Evolutionary conservation across 495 filamentous ascomycete genomes (phyloP).

Genomic region (Pyrenula massariospora): DNA sequence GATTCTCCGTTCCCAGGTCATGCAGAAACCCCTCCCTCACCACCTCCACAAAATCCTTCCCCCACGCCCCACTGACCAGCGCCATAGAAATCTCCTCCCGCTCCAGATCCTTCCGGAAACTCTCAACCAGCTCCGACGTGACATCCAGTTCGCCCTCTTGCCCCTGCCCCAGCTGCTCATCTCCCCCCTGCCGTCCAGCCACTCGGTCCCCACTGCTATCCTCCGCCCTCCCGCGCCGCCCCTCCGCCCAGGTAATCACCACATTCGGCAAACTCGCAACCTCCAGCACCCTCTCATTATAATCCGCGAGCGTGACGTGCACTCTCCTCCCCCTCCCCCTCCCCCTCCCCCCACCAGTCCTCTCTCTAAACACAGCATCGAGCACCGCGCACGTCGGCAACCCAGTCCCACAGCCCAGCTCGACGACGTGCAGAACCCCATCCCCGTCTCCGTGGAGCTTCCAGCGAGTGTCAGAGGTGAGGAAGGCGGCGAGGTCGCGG

Average conservation of each 20-base stretch:
- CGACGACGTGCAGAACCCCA: background rate
- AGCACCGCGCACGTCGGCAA: slow-evolving; percentile 72
- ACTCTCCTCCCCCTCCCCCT: slow-evolving; percentile 18
- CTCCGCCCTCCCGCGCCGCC: background rate
- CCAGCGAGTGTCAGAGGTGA: slow-evolving; percentile 17
- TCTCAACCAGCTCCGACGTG: slow-evolving; percentile 44
- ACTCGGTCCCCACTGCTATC: slow-evolving; percentile 9
- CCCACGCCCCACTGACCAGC: slow-evolving; percentile 82
- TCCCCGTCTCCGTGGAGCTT: slow-evolving; percentile 5
- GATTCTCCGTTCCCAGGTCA: background rate
- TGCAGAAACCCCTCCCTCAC: slow-evolving; percentile 11
- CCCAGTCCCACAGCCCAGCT: slow-evolving; percentile 89
- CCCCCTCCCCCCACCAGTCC: slow-evolving; percentile 6
- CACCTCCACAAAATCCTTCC: slow-evolving; percentile 42
- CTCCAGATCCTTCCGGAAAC: slow-evolving; percentile 49
- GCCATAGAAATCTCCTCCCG: slow-evolving; percentile 45
- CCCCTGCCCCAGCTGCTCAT: background rate
- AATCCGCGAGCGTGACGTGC: slow-evolving; percentile 72
- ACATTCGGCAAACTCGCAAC: slow-evolving; percentile 86
- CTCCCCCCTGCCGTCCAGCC: slow-evolving; percentile 8
- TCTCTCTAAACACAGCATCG: slow-evolving; percentile 44
- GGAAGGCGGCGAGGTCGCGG: slow-evolving; percentile 68
- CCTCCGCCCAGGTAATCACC: slow-evolving; percentile 62
- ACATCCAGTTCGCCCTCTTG: slow-evolving; percentile 58
- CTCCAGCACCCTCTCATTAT: slow-evolving; percentile 74